Evolutionary conservation across 1,139 yeast genomes (phyloP), one percentile per base, ranked within the genome.

Genomic region (Pichia sp.): DNA sequence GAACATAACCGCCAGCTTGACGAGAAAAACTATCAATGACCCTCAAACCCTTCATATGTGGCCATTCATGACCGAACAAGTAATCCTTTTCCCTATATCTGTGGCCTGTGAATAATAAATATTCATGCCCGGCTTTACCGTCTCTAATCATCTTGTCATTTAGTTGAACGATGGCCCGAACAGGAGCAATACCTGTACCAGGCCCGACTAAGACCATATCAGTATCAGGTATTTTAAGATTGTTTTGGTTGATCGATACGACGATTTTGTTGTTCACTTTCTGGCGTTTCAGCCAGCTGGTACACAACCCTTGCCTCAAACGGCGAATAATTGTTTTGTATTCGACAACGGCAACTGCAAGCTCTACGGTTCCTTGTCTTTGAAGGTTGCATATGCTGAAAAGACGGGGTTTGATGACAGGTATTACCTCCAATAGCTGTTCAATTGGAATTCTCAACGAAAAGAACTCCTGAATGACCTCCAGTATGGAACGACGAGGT

Each of bases 101-200:
- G 69, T 89, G 87, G 2, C 99, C 99, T 60, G 82, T 83, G 65
- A 90, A 88, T 44, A 93, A 70, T 49, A 74, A 70, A 50, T 81
- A 63, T 2, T 72, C 70, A 36, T 60, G 57, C 7, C 72, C 58
- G 2, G 30, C 10, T 1, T 68, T 29, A 57, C 23, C 61, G 57
- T 1, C 38, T 8, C 30, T 29, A 1, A 67, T 57, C 4, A 61
- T 56, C 0, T 40, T 19, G 36, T 69, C 54, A 31, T 66, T 61
- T 3, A 69, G 59, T 47, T 79, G 80, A 13, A 90, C 76, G 30
- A 88, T 66, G 1, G 90, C 78, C 63, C 87, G 79, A 79, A 90
- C 82, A 1, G 97, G 97, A 0, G 98, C 97, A 8, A 92, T 75
- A 1, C 98, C 98, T 0, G 97, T 92, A 7, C 97, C 98, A 0